Percentiles rank a stretch among this genome's conserved stretches.
Conservation (phyloP, 2,329 filamentous ascomycete species). For the Pyricularia grisea region DNA sequence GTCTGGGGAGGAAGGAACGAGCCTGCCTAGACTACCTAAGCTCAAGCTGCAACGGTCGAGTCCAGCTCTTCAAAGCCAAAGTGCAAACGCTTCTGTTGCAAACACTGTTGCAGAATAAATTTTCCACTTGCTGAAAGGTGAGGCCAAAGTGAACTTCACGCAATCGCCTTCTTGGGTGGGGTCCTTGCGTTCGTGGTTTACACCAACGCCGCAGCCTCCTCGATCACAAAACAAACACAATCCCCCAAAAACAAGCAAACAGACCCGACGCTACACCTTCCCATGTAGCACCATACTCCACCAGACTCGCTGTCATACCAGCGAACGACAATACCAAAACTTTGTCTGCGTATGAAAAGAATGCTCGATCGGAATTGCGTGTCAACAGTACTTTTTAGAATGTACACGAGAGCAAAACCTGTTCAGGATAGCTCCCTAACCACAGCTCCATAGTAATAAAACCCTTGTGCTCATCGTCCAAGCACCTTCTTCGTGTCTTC, state of each 20-base stretch:
- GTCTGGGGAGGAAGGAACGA: not conserved
- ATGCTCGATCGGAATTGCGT: not conserved
- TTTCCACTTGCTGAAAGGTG: not conserved
- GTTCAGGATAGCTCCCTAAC: not conserved
- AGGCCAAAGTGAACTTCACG: not conserved
- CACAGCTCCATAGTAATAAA: not conserved
- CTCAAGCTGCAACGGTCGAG: not conserved
- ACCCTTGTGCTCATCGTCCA: constrained; percentile 14
- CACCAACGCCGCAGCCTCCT: not conserved
- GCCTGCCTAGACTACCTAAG: not conserved
- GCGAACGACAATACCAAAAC: not conserved
- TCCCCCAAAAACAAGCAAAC: not conserved
- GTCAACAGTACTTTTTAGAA: not conserved
- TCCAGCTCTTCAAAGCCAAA: not conserved
- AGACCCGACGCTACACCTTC: not conserved
- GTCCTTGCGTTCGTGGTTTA: not conserved
- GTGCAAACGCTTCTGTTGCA: not conserved
- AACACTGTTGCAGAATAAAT: not conserved
- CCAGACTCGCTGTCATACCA: not conserved
- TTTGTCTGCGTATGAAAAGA: not conserved
- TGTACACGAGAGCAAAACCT: not conserved
- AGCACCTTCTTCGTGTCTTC: constrained; percentile 63
- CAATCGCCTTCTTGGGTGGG: not conserved
- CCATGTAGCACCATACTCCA: not conserved
- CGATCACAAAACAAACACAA: not conserved